Percentiles rank a stretch among this genome's conserved stretches.
These are phyloP conservation scores for Fusarium brevicatenulatum DNA, from an alignment of 2,329 filamentous ascomycete genomes.

Conservation along the genomic window DNA sequence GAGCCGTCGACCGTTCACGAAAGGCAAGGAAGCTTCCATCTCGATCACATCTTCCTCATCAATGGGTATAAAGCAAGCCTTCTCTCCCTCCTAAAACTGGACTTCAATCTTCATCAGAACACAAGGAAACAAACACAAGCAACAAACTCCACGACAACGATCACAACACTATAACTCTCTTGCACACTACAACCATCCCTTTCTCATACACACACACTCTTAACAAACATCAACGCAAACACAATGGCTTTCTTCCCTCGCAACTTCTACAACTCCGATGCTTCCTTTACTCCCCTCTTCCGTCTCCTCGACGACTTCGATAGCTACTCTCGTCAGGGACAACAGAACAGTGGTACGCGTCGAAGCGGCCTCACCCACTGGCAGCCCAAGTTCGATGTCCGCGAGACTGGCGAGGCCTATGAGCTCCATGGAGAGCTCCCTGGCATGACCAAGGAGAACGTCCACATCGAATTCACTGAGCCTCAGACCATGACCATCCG, in stretches of 20 bases:
- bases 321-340: constrained; percentile 59
- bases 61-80: constrained; percentile 47
- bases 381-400: constrained; percentile 81
- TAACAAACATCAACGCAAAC: constrained; percentile 39
- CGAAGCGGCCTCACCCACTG: constrained; percentile 62
- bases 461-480: constrained; percentile 83
- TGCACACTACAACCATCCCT: constrained; percentile 42
- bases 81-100: constrained; percentile 15
- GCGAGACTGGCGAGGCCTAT: constrained; percentile 73
- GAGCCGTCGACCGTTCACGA: constrained; percentile 32
- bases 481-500: constrained; percentile 76
- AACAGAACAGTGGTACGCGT: constrained; percentile 32
- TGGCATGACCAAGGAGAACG: constrained; percentile 77
- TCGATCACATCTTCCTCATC: constrained; percentile 6
- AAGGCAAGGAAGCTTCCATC: constrained; percentile 27
- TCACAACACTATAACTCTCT: constrained; percentile 8
- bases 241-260: constrained; percentile 71
- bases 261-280: constrained; percentile 59
- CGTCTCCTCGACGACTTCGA: constrained; percentile 73
- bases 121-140: constrained; percentile 41
- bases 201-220: constrained; percentile 29
- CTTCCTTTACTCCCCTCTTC: constrained; percentile 69
- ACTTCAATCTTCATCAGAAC: constrained; percentile 44
- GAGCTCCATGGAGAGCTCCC: constrained; percentile 85
- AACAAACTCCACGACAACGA: constrained; percentile 12